Percentiles rank a stretch among this genome's conserved stretches.
Conservation (phyloP, 345 rosid genomes). For the Lepidium africanum region DNA sequence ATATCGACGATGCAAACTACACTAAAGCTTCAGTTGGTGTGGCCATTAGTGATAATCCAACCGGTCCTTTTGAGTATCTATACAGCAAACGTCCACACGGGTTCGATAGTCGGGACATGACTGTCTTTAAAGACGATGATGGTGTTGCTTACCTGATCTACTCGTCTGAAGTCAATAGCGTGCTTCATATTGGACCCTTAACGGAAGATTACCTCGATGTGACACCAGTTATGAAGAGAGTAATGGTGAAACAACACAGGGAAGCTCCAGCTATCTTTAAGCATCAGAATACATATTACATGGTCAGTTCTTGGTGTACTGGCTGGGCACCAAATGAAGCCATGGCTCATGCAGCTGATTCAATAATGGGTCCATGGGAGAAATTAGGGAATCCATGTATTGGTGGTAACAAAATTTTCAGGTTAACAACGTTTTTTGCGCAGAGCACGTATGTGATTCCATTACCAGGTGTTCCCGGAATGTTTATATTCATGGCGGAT, state of each 20-base stretch:
- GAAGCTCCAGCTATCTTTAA: constrained; percentile 94
- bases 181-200: constrained; percentile 82
- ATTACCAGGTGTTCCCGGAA: constrained; percentile 55
- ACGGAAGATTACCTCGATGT: constrained; percentile 66
- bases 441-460: constrained; percentile 88
- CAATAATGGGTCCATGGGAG: constrained; percentile 96
- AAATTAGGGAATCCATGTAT: constrained; percentile 81
- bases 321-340: constrained; percentile 99
- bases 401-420: constrained; percentile 71
- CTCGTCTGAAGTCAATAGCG: constrained; percentile 83
- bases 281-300: constrained; percentile 69
- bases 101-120: constrained; percentile 91
- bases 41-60: constrained; percentile 63
- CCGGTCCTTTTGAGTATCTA: constrained; percentile 76
- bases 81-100: constrained; percentile 77
- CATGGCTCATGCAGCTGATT: constrained; percentile 72
- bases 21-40: constrained; percentile 89
- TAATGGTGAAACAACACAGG: constrained; percentile 63
- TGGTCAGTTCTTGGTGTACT: constrained; percentile 87
- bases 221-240: constrained; percentile 41
- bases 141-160: constrained; percentile 71
- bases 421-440: constrained; percentile 67
- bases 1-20: constrained; percentile 80
- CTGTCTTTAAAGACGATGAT: constrained; percentile 80
- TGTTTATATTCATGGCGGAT: constrained; percentile 86